Evolutionary conservation across 495 filamentous ascomycete genomes (phyloP).

Genomic region (Tuber borchii): DNA sequence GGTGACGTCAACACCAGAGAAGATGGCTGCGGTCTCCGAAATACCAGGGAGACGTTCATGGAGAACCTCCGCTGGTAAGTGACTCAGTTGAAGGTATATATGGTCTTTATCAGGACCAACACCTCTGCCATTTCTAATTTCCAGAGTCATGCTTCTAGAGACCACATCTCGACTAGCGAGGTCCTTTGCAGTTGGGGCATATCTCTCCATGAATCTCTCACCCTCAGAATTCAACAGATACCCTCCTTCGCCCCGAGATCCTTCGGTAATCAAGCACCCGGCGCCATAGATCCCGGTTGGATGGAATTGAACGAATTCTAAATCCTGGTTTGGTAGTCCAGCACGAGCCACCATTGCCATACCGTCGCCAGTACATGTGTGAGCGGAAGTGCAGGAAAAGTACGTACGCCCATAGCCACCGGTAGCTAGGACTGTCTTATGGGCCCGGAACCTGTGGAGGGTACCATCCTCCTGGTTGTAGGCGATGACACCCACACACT

Average conservation of each 20-base stretch:
- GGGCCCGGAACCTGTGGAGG: slow-evolving; percentile 87
- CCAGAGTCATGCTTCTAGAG: slow-evolving; percentile 92
- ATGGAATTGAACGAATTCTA: slow-evolving; percentile 99
- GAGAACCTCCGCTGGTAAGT: slow-evolving; percentile 81
- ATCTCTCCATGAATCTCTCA: slow-evolving; percentile 98
- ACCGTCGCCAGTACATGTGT: slow-evolving; percentile 97
- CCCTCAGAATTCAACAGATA: slow-evolving; percentile 94
- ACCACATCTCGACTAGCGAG: slow-evolving; percentile 88
- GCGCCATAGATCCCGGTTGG: slow-evolving; percentile 98
- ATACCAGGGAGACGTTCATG: slow-evolving; percentile 97
- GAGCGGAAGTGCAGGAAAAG: slow-evolving; percentile 94
- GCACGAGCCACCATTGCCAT: slow-evolving; percentile 98
- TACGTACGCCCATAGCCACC: slow-evolving; percentile 95
- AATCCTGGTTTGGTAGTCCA: slow-evolving; percentile 95
- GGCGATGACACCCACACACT: slow-evolving; percentile 89
- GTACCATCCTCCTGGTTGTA: slow-evolving; percentile 99
- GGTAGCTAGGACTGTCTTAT: slow-evolving; percentile 92
- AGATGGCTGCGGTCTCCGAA: slow-evolving; percentile 94
- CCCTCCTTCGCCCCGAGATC: slow-evolving; percentile 95
- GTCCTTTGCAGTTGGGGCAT: slow-evolving; percentile 96
- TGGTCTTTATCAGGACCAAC: slow-evolving; percentile 95
- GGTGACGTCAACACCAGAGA: slow-evolving; percentile 89
- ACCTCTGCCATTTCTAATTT: slow-evolving; percentile 94
- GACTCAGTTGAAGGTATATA: slow-evolving; percentile 92
- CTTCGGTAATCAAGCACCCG: slow-evolving; percentile 96